Evolutionary conservation across 148 eudicot species (phyloP).

Genomic region (Rhododendron henanense): DNA sequence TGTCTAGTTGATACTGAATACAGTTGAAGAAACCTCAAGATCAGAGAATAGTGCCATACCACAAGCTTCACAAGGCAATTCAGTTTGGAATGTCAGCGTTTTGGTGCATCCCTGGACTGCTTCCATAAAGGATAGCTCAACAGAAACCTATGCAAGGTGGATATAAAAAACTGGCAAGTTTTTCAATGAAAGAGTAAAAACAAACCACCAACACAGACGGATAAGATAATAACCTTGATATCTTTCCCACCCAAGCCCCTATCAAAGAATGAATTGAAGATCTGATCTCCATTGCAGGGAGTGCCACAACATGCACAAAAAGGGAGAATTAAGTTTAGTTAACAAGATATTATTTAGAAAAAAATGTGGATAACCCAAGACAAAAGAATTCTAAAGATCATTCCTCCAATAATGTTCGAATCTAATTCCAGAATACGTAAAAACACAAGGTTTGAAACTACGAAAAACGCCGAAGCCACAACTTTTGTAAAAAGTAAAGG

Average conservation of each 20-base stretch:
- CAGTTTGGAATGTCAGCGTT: constrained; percentile 59
- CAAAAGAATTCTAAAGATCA: not conserved
- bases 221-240: constrained; percentile 37
- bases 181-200: not conserved
- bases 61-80: constrained; percentile 77
- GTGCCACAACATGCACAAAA: constrained; percentile 13
- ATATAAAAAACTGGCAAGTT: not conserved
- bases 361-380: not conserved
- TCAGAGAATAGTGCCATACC: constrained; percentile 40
- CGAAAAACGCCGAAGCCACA: not conserved
- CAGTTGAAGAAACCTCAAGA: not conserved
- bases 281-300: constrained; percentile 29
- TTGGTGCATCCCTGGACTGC: constrained; percentile 94
- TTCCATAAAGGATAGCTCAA: constrained; percentile 95
- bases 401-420: not conserved
- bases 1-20: not conserved
- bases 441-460: not conserved
- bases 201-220: not conserved
- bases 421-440: not conserved
- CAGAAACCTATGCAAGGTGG: constrained; percentile 29
- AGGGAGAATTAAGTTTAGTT: not conserved
- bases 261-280: constrained; percentile 37
- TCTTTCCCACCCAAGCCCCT: constrained; percentile 49
- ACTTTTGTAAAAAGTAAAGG: not conserved
- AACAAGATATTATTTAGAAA: not conserved